Base-by-base conservation (phyloP, 495 filamentous ascomycete genomes). In the Xylaria grammica region DNA sequence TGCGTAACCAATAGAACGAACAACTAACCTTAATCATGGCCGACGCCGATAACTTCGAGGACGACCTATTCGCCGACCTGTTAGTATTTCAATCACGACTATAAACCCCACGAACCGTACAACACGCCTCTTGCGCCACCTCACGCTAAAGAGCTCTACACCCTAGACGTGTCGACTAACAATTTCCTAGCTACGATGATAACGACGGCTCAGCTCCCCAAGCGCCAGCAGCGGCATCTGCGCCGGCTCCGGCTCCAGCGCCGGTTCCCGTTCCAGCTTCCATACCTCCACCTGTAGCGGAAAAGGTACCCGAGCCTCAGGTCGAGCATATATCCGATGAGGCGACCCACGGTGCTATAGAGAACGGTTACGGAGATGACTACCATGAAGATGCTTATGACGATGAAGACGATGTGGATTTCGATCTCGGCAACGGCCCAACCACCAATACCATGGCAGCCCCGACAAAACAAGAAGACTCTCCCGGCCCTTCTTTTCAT, bases 1-100 rank as follows among this genome's bases (percentile, higher is more conserved):
- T 42, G 4, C 34, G 42, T 42, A 0, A 24, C 29, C 34, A 27
- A 29, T 42, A 15, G 36, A 30, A 29, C 49, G 9, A 10, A 45
- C 17, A 30, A 42, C 30, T 42, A 45, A 48, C 49, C 62, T 63
- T 62, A 66, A 77, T 40, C 61, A 96, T 96, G 93, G 86, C 92
- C 26, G 93, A 96, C 75, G 86, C 87, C 52, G 93, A 96, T 75
- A 93, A 94, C 65, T 88, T 94, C 67, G 96, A 98, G 56, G 96
- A 98, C 71, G 95, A 99, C 85, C 90, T 99, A 72, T 99, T 99
- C 76, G 95, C 93, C 67, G 95, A 99, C 81, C 87, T 99, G 95
- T 98, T 84, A 75, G 93, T 85, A 42, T 26, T 26, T 46, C 48
- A 13, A 36, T 29, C 53, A 8, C 46, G 17, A 60, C 22, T 55